Percentiles rank a stretch among this genome's conserved stretches.
Evolutionary conservation across 148 eudicot species (phyloP).

Genomic region (Euryodendron excelsum): DNA sequence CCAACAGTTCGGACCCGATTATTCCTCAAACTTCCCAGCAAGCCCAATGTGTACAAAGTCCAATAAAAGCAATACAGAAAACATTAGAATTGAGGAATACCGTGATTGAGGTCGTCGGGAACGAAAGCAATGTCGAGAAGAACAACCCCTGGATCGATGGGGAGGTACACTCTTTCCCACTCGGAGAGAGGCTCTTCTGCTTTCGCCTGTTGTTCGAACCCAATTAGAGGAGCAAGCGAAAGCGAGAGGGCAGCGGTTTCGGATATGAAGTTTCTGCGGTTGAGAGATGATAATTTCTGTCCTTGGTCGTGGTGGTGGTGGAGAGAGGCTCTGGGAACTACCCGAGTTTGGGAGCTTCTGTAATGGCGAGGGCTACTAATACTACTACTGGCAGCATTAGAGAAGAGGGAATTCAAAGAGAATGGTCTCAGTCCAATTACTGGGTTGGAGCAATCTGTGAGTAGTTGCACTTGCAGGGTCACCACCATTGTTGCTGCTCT

Average conservation of each 20-base stretch:
- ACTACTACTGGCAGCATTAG: not conserved
- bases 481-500: constrained; percentile 16
- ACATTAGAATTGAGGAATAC: constrained; percentile 17
- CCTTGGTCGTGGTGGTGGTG: not conserved
- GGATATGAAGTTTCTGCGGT: constrained; percentile 29
- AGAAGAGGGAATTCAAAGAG: not conserved
- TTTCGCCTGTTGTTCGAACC: constrained; percentile 27
- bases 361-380: not conserved
- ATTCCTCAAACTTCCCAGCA: no score
- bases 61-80: not conserved
- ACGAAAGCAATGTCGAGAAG: constrained; percentile 96
- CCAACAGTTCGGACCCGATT: no score
- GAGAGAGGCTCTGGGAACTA: constrained; percentile 8
- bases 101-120: constrained; percentile 86
- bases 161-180: constrained; percentile 84
- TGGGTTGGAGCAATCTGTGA: constrained; percentile 23
- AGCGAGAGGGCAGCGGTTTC: constrained; percentile 27
- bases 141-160: constrained; percentile 96
- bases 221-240: constrained; percentile 13
- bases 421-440: not conserved
- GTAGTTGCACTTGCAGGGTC: constrained; percentile 20
- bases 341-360: constrained; percentile 6
- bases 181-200: constrained; percentile 67
- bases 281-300: not conserved
- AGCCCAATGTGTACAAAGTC: no score